Percentiles rank a stretch among this genome's conserved stretches.
phyloP scores from a whole-genome alignment of 2,329 filamentous ascomycete genomes.

The Colletotrichum neosansevieriae region DNA sequence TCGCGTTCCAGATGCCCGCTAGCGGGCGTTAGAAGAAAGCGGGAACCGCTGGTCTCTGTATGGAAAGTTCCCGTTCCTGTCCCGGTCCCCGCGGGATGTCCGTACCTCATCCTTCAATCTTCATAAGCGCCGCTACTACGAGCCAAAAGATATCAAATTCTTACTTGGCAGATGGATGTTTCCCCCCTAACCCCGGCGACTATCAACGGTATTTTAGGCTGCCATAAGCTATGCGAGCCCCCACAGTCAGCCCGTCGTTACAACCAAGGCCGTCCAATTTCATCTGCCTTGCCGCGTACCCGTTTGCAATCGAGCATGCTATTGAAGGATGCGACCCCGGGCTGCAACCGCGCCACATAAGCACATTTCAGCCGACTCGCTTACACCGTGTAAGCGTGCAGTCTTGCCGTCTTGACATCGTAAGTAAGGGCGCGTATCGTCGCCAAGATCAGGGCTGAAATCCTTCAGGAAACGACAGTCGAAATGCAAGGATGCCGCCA shows the following conservation, averaged over 20 bases:
- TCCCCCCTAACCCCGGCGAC: no score
- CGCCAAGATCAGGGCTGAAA: not conserved
- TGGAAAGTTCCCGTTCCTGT: not conserved
- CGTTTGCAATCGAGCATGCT: not conserved
- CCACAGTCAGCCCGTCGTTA: not conserved
- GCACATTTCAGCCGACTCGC: not conserved
- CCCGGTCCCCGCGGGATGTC: not conserved
- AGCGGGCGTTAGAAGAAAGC: constrained; percentile 1
- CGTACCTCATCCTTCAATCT: not conserved
- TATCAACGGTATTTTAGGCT: not conserved
- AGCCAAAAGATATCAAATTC: no score
- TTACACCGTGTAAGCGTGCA: no score
- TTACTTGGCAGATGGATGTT: not conserved
- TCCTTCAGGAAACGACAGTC: not conserved
- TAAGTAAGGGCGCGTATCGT: not conserved
- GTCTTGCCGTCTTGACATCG: no score
- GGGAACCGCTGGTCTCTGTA: constrained; percentile 16
- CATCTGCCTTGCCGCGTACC: not conserved
- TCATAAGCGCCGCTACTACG: not conserved
- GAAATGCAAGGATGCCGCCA: not conserved
- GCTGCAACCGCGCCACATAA: not conserved
- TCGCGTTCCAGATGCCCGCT: not conserved
- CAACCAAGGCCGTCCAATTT: no score
- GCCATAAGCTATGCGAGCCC: constrained; percentile 7
- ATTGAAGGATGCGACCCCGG: not conserved